Base-by-base conservation (phyloP, 2,329 filamentous ascomycete genomes). In the Trichoderma hamatum region DNA sequence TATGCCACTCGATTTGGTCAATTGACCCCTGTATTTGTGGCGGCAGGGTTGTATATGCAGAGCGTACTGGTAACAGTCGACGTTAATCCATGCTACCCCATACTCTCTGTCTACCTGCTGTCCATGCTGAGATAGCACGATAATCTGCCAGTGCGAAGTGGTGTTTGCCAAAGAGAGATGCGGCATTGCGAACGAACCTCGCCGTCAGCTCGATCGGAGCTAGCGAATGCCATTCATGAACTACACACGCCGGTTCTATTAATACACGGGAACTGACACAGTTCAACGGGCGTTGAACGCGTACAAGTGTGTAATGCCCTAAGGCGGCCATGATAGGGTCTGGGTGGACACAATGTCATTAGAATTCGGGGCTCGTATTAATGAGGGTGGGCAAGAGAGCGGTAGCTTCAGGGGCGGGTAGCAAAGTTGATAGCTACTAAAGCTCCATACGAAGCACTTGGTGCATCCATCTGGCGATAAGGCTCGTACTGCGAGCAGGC, bases 41-140 rank as follows among this genome's bases (percentile, higher is more conserved):
- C 34, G 28, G 54, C 39, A 67, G 63, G 63, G 63, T 58, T n/a
- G 46, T 9, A 49, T 13, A 43, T 43, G 39, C 39, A 43, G 16
- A 43, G 39, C 46, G 46, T 24, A 21, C 46, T 21, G 21, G 46
- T 49, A 49, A 49, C 21, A 51, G 28, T 14, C 21, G 54, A 51
- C 32, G 36, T 43, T 67, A 54, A 67, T 67, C 63, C 63, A 67
- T 67, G 63, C 54, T 67, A 67, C 63, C 63, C 63, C 63, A 67
- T 67, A 67, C 39, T 65, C 43, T 52, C 19, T 49, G 39, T 43
- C 39, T n/a, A n/a, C 19, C 39, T 43, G 7, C 13, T 34, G 63
- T 14, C 52, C 21, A 26, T 28, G 54, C 14, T 49, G 39, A 58
- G 54, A 59, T 51, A 21, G 26, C 26, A 19, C 39, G 21, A 54